Evolutionary conservation across 2,329 filamentous ascomycete species (phyloP), one percentile per base, ranked within the genome.

Genomic region (Fusarium humuli): DNA sequence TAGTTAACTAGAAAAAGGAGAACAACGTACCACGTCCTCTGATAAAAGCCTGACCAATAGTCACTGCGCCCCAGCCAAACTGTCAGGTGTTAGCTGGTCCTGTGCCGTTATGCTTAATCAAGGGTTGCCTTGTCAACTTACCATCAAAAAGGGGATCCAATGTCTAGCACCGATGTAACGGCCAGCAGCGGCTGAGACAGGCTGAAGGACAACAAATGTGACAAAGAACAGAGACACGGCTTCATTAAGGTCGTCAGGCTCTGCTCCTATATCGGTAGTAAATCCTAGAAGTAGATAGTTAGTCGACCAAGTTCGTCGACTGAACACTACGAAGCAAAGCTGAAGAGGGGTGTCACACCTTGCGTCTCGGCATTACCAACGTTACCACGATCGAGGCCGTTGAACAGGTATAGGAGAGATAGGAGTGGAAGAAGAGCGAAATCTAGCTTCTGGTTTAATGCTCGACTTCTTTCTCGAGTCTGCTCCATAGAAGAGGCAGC

Each of bases 291-390:
- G 20, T 22, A 16, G 22, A 47, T 20, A 16, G 25, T 49, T 20
- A 52, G 58, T 61, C 18, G 29, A 41, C 11, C 18, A 55, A 30
- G 29, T 23, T 14, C 14, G 9, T 49, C 16, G n/a, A 34, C 25
- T 10, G 18, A 32, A 27, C 16, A 45, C 13, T 11, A 13, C 20
- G 29, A 30, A 49, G 16, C 30, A 27, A 30, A 34, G 25, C 29
- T 7, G 40, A 16, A 40, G 5, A 12, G 20, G 45, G 16, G 9
- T n/a, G 14, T 29, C 56, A 27, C 55, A 80, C 80, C 73, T 73
- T 80, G 72, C 7, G 80, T 78, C 61, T 81, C 78, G 8, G 81
- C 81, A 62, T 83, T 83, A 29, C 81, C 81, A 32, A 83, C 75
- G 29, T 83, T 83, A 23, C 79, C 76, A 32, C 80, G 77, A 62